Evolutionary conservation across 345 rosid species (phyloP).

Genomic region (Ricinus communis): DNA sequence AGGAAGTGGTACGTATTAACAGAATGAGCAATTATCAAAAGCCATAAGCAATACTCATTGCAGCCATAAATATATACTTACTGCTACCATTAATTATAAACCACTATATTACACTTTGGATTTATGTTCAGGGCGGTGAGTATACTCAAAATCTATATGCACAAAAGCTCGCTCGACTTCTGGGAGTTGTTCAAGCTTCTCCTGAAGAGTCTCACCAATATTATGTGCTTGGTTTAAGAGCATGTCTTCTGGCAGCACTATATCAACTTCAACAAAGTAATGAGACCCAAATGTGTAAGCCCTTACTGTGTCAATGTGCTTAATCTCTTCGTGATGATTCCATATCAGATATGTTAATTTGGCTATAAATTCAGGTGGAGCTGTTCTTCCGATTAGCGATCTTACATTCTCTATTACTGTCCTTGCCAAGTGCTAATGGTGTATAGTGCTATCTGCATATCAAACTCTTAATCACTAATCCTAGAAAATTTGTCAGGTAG

Average conservation of each 20-base stretch:
- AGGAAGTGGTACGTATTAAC: no score
- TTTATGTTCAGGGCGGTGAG: conserved; percentile 79
- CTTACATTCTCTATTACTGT: conserved; percentile 72
- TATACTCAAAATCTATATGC: conserved; percentile 78
- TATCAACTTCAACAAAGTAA: conserved; percentile 85
- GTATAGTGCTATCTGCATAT: conserved; percentile 74
- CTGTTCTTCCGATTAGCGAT: conserved; percentile 66
- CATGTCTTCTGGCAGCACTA: conserved; percentile 74
- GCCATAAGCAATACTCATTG: no score
- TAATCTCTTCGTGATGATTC: conserved; percentile 77
- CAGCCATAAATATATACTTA: no score
- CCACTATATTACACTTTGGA: conserved; percentile 24
- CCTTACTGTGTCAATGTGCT: conserved; percentile 76
- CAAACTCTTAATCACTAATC: no score
- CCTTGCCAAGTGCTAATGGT: conserved; percentile 69
- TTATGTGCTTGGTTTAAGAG: conserved; percentile 63
- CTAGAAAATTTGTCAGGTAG: no score
- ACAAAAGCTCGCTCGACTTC: conserved; percentile 85
- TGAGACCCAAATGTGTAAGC: conserved; percentile 79
- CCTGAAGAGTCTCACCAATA: conserved; percentile 80
- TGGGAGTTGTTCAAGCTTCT: conserved; percentile 79
- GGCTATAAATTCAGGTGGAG: conserved; percentile 77
- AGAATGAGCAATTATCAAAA: no score
- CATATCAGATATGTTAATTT: conserved; percentile 75
- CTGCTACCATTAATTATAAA: no score